A percentile compares a stretch with the other conserved stretches of the same genome.
Conservation (phyloP, 768 basidiomycete species). For the Hericium erinaceus region DNA sequence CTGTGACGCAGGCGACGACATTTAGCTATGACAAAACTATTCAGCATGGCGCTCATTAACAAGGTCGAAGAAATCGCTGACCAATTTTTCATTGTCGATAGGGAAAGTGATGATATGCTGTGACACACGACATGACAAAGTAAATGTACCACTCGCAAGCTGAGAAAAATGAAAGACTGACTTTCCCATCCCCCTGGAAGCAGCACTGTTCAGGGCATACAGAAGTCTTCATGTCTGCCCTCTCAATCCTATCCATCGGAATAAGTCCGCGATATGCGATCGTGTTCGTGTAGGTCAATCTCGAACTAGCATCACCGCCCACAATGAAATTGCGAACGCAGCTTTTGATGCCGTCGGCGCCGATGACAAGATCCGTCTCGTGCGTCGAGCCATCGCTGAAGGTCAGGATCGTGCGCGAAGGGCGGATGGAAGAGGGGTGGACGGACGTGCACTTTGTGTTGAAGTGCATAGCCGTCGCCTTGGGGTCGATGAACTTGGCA, state of each 20-base stretch:
- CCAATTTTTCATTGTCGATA: background rate
- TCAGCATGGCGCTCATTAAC: background rate
- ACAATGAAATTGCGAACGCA: constrained; percentile 29
- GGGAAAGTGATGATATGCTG: background rate
- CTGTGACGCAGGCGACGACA: background rate
- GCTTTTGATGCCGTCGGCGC: constrained; percentile 29
- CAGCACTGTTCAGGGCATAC: constrained; percentile 24
- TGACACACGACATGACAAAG: background rate
- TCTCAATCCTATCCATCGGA: constrained; percentile 27
- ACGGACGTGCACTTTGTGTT: constrained; percentile 35
- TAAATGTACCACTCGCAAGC: background rate
- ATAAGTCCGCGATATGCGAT: constrained; percentile 43
- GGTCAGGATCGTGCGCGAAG: constrained; percentile 24
- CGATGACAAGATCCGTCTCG: constrained; percentile 40
- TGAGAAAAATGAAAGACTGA: constrained; percentile 11
- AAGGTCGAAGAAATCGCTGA: constrained; percentile 20
- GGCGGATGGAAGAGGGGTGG: constrained; percentile 13
- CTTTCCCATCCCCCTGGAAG: constrained; percentile 40
- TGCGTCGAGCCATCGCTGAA: constrained; percentile 41
- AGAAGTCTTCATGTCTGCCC: constrained; percentile 33
- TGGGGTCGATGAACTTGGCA: constrained; percentile 31
- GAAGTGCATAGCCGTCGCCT: constrained; percentile 29
- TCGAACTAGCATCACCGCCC: constrained; percentile 16
- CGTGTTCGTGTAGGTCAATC: constrained; percentile 36
- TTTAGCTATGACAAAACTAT: background rate